These are phyloP conservation scores for Alopecurus myosuroides DNA, from an alignment of 176 grass and related monocot genomes.

Conservation along the genomic window DNA sequence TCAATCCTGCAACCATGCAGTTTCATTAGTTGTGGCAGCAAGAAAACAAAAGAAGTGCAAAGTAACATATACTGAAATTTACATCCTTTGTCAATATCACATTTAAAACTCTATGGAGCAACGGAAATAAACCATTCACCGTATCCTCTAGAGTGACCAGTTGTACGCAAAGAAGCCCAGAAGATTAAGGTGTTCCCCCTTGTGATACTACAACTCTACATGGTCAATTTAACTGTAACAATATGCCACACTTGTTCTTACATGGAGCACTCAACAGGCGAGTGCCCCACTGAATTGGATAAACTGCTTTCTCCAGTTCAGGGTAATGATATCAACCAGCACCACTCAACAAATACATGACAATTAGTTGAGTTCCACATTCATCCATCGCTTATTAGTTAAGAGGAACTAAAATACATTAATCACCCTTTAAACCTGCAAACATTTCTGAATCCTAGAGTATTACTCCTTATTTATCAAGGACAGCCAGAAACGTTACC, in stretches of 20 bases:
- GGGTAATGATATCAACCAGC: not conserved
- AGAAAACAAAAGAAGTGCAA: not conserved
- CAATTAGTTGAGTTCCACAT: not conserved
- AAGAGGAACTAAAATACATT: not conserved
- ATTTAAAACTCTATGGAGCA: not conserved
- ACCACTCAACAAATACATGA: conserved; percentile 9
- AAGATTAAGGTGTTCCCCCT: not conserved
- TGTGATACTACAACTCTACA: not conserved
- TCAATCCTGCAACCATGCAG: conserved; percentile 60
- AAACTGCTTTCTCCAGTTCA: not conserved
- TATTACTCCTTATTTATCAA: not conserved
- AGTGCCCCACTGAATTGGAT: not conserved
- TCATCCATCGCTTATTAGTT: not conserved
- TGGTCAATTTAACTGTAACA: not conserved
- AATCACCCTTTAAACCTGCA: not conserved
- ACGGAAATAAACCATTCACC: not conserved
- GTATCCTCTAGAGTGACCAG: not conserved
- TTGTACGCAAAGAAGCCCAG: not conserved
- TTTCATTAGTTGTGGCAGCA: not conserved
- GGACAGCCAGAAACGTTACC: conserved; percentile 38
- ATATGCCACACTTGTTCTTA: not conserved
- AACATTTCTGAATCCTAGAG: not conserved
- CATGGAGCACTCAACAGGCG: not conserved
- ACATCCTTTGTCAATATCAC: not conserved
- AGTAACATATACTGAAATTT: not conserved